Evolutionary conservation across 192 early-diverging fungal genomes (phyloP), one percentile per base, ranked within the genome.

Genomic region (Coemansia sp.): DNA sequence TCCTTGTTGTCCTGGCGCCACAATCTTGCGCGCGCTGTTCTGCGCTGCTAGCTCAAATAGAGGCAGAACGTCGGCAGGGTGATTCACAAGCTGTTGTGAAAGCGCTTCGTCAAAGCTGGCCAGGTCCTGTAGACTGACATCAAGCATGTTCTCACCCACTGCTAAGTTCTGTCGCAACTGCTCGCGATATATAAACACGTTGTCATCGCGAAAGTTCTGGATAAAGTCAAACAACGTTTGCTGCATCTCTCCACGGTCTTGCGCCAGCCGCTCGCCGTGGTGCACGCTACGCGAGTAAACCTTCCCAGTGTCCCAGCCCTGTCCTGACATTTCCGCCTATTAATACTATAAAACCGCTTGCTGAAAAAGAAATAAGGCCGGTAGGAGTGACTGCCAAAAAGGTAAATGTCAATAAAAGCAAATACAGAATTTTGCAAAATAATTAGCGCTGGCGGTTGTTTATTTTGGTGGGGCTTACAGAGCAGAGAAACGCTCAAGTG

Each of bases 1-100:
- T 4, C 75, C 74, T 34, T 65, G 71, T 10, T 87, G 64, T 23
- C 83, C 85, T 8, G 85, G 67, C 56, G 82, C 77, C 50, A 90
- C 65, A 47, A 91, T 92, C 53, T 85, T 86, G 69, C 87, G 87
- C 27, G 94, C 92, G 54, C 89, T 86, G 47, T 78, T 75, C 62
- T 92, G 86, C 21, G 90, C 87, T 12, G 95, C 94, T 48, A 83
- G 83, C 82, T 98, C 97, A 83, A 98, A 97, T 88, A 84, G 69
- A 9, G 93, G 92, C 62, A 98, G 74, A 5, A 89, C 82, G 18
- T 94, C 90, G 4, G 85, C 77, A 6, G 97, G 97, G 38, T 83
- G 83, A 65, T 90, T 87, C 28, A 87, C 86, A 54, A 98, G 78
- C 54, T 82, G 72, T 64, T 94, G 88, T 34, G 90, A 91, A 61